These are phyloP conservation scores for Tricholoma saponaceum DNA, from an alignment of 768 basidiomycete genomes.

Conservation along the genomic window DNA sequence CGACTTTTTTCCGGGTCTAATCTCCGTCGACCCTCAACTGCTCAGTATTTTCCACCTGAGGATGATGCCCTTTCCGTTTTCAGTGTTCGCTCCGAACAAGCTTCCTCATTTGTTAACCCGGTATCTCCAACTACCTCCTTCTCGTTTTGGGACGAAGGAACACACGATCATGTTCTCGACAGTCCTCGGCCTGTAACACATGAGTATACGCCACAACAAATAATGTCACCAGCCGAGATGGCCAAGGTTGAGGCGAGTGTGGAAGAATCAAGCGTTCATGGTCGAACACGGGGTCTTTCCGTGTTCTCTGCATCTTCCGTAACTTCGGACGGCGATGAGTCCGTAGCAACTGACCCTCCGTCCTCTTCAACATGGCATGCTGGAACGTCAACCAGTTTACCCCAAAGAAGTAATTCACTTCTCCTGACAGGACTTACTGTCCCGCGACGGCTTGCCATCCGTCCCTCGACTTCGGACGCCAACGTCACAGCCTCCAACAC, in stretches of 20 bases:
- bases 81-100: conserved; percentile 42
- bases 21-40: conserved; percentile 48
- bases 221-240: conserved; percentile 66
- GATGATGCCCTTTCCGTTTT: conserved; percentile 56
- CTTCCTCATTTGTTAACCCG: conserved; percentile 18
- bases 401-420: conserved; percentile 16
- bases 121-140: conserved; percentile 19
- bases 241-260: conserved; percentile 54
- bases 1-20: conserved; percentile 65
- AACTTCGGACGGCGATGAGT: conserved; percentile 29
- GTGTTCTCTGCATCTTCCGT: conserved; percentile 36
- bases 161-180: conserved; percentile 29
- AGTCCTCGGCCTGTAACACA: conserved; percentile 28
- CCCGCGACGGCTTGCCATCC: conserved; percentile 16
- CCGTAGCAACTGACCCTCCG: conserved; percentile 20
- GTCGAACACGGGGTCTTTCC: conserved; percentile 32
- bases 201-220: conserved; percentile 60
- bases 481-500: conserved; percentile 19
- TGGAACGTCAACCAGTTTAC: conserved; percentile 8
- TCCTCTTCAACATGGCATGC: conserved; percentile 21
- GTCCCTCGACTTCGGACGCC: conserved; percentile 34
- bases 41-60: conserved; percentile 35
- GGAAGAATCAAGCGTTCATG: conserved; percentile 23
- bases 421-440: conserved; percentile 13
- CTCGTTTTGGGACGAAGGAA: conserved; percentile 49